Conservation (phyloP, 345 rosid genomes). For the Geranium brycei region DNA sequence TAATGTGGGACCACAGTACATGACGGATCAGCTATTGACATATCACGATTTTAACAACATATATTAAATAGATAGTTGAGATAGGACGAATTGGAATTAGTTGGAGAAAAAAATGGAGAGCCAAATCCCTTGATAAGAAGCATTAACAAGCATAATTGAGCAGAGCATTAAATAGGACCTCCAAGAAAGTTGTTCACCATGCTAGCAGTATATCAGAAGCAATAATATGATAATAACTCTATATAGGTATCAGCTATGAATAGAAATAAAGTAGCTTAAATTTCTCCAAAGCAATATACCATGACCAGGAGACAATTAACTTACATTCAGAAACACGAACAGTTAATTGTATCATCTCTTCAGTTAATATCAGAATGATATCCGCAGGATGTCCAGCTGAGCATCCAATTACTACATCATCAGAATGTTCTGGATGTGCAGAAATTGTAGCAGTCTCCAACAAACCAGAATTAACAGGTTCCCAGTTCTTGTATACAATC, state of each 20-base stretch:
- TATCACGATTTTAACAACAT: no score
- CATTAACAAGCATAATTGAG: no score
- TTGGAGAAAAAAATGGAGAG: no score
- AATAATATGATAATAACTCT: background rate
- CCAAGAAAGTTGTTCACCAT: background rate
- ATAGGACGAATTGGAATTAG: no score
- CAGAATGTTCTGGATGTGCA: constrained; percentile 19
- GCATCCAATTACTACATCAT: constrained; percentile 40
- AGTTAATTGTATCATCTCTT: constrained; percentile 38
- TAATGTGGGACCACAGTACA: no score
- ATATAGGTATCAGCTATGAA: background rate
- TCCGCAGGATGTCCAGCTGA: constrained; percentile 59
- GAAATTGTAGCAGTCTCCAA: constrained; percentile 24
- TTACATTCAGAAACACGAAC: constrained; percentile 36
- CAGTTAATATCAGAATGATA: constrained; percentile 32
- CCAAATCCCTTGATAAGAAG: no score
- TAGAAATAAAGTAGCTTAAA: background rate
- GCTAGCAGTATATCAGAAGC: background rate
- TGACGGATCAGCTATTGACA: no score
- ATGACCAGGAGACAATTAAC: constrained; percentile 14
- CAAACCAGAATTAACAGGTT: constrained; percentile 33
- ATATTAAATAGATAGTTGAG: no score
- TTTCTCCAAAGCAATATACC: constrained; percentile 9
- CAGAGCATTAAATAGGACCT: background rate
- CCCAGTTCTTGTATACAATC: constrained; percentile 45